Conservation (phyloP, 1,284 basidiomycete species). For the Mycena citricolor region DNA sequence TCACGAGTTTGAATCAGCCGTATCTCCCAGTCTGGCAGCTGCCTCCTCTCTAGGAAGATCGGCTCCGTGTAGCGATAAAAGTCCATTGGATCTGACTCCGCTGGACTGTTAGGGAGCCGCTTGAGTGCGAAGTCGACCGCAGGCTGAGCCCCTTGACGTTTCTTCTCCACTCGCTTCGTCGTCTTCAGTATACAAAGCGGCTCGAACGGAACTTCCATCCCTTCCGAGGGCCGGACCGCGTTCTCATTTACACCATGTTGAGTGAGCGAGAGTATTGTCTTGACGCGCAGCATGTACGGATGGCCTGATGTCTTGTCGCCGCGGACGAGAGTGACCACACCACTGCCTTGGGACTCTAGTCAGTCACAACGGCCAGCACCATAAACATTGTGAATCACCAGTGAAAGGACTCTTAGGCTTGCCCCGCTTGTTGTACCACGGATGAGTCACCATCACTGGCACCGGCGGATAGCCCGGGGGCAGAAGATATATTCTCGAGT, state of each 20-base stretch:
- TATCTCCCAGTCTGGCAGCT: too few relatives aligned
- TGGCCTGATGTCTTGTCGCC: not conserved
- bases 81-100: too few relatives aligned
- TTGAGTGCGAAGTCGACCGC: too few relatives aligned
- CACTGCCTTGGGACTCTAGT: slow-evolving; percentile 7
- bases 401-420: not conserved
- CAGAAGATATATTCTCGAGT: slow-evolving; percentile 8
- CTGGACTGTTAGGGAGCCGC: too few relatives aligned
- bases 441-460: slow-evolving; percentile 3
- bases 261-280: slow-evolving; percentile 2
- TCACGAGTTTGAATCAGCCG: too few relatives aligned
- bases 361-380: too few relatives aligned
- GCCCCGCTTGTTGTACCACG: slow-evolving; percentile 8
- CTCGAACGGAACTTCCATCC: not conserved
- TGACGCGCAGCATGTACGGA: slow-evolving; percentile 8
- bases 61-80: too few relatives aligned
- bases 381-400: slow-evolving; percentile 8
- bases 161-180: slow-evolving; percentile 11
- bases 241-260: not conserved
- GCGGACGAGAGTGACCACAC: slow-evolving; percentile 14
- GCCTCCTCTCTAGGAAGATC: too few relatives aligned
- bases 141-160: too few relatives aligned
- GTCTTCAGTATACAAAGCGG: not conserved
- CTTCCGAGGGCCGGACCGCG: slow-evolving; percentile 2
- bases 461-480: not conserved